These are phyloP conservation scores for Entomortierella chlamydospora DNA, from an alignment of 192 early-diverging fungal species.

Conservation along the genomic window DNA sequence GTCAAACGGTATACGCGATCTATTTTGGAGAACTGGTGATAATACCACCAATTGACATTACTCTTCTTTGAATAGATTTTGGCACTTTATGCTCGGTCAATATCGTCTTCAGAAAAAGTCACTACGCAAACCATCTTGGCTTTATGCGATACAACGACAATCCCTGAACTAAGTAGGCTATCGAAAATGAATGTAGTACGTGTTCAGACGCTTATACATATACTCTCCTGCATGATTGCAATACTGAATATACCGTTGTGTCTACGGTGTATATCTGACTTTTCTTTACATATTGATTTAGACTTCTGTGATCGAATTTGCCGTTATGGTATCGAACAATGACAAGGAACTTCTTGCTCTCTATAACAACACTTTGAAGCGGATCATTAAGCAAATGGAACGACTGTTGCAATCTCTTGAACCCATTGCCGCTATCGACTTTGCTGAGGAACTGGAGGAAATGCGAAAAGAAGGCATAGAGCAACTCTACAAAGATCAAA, in stretches of 20 bases:
- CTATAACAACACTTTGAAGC: conserved; percentile 11
- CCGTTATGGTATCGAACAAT: neutral
- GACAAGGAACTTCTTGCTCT: neutral
- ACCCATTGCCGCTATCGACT: neutral
- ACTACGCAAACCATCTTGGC: neutral
- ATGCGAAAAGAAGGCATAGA: neutral
- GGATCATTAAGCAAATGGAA: neutral
- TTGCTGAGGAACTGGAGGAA: neutral
- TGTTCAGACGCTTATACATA: too few relatives aligned
- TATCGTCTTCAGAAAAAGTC: neutral
- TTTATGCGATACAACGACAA: neutral
- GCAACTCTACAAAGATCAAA: neutral
- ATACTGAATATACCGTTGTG: too few relatives aligned
- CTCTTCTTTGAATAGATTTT: neutral
- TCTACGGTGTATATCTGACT: neutral
- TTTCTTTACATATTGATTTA: neutral
- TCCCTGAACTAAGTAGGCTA: conserved; percentile 5
- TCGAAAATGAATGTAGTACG: neutral
- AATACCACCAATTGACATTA: too few relatives aligned
- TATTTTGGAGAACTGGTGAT: too few relatives aligned
- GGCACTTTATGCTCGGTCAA: neutral
- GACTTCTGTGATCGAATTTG: conserved; percentile 12
- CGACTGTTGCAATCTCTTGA: neutral
- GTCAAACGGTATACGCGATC: neutral
- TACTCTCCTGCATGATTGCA: too few relatives aligned